Base-by-base conservation (phyloP, 495 filamentous ascomycete species). In the Penicillium diatomitis region DNA sequence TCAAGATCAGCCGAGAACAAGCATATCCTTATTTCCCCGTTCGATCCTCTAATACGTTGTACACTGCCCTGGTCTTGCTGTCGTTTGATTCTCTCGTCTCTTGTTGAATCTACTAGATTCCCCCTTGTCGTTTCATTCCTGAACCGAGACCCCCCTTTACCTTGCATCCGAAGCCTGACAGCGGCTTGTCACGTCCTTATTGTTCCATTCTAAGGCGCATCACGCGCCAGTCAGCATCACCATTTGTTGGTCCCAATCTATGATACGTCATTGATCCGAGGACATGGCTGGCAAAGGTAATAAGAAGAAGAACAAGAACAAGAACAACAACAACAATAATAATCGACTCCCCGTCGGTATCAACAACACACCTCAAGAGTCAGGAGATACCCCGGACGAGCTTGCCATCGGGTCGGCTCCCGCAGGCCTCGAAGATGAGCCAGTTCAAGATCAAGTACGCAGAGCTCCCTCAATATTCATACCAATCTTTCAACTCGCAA, bases 401-500 rank as follows among this genome's bases (percentile, higher is more conserved):
- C 45, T 57, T 42, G 52, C 58, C 48, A 44, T 53, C 38, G 64
- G 65, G 40, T 48, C 60, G 55, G 60, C 58, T 52, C 57, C 60
- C 54, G 60, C 54, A 58, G 52, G 54, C 45, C 55, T 45, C 44
- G 59, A 69, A 61, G 59, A 71, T 72, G 67, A 55, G 40, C 38
- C n/a, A 39, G 33, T 28, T 27, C n/a, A 51, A 63, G 39, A 60
- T 56, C 61, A 55, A 69, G 68, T 75, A 75, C 66, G 72, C 71
- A 59, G 29, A 62, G 37, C 45, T 72, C 58, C 65, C 71, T 51
- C 48, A 49, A 39, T 74, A 60, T 60, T 32, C 64, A 39, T 74
- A 74, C 58, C 65, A 71, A 48, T 58, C 48, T 38, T 58, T 68
- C 54, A 56, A 64, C 33, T 46, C 57, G 66, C 60, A 60, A 39